Evolutionary conservation across 2,329 filamentous ascomycete genomes (phyloP).

Genomic region (Sporothrix dimorphospora): DNA sequence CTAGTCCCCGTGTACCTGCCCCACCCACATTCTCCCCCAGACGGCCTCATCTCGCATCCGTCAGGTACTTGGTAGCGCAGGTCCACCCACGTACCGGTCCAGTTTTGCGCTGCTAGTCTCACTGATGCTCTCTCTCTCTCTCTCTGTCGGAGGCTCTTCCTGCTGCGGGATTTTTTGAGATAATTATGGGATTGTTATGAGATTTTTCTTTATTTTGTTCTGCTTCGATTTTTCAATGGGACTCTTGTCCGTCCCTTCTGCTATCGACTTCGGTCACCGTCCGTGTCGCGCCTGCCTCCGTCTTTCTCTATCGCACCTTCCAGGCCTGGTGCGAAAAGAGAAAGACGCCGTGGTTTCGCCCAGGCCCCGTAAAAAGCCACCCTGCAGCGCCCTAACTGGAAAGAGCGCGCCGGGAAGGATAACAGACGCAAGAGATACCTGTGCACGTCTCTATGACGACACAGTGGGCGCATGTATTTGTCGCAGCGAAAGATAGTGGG

Average conservation of each 20-base stretch:
- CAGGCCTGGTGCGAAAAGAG: neutral
- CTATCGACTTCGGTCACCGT: slow-evolving; percentile 17
- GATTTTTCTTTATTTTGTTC: neutral
- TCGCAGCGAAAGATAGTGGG: neutral
- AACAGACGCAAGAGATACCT: slow-evolving; percentile 16
- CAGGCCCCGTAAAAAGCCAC: neutral
- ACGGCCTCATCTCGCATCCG: slow-evolving; percentile 34
- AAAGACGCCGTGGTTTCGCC: neutral
- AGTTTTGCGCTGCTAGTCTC: slow-evolving; percentile 1
- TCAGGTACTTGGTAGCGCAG: slow-evolving; percentile 38
- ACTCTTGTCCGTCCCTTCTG: slow-evolving; percentile 5
- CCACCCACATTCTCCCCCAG: slow-evolving; percentile 34
- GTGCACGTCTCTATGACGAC: neutral
- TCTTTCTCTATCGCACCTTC: neutral
- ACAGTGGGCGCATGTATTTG: neutral
- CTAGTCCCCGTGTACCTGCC: slow-evolving; percentile 37
- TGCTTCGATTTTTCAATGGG: neutral
- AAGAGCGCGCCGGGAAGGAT: neutral
- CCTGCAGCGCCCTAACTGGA: neutral
- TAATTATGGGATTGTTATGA: neutral
- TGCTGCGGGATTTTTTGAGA: slow-evolving; percentile 6
- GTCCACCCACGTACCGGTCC: slow-evolving; percentile 36
- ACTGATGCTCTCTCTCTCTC: neutral
- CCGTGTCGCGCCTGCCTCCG: neutral
- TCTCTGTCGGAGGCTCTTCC: neutral